Conservation (phyloP, 441 rosid genomes). For the Erysimum pusillum region DNA sequence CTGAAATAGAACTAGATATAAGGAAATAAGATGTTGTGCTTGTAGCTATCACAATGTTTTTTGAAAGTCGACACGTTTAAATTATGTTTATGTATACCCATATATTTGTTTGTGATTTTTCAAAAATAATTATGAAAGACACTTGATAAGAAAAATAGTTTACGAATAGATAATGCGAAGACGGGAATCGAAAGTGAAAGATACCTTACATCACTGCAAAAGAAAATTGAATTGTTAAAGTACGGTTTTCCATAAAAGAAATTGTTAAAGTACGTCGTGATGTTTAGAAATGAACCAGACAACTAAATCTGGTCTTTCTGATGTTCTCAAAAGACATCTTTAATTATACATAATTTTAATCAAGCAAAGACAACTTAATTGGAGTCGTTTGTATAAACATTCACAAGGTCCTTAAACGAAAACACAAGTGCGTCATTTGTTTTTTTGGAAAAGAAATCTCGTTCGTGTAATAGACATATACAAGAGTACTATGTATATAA, state of each 20-base stretch:
- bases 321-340: slow-evolving; percentile 44
- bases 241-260: too few relatives aligned
- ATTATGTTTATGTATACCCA: neutral
- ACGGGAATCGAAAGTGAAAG: slow-evolving; percentile 42
- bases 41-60: too few relatives aligned
- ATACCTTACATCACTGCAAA: slow-evolving; percentile 45
- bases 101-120: neutral
- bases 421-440: neutral
- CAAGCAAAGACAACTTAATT: slow-evolving; percentile 31
- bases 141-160: neutral
- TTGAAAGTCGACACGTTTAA: neutral
- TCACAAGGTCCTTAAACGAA: slow-evolving; percentile 1
- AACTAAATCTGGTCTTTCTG: slow-evolving; percentile 40
- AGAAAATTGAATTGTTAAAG: slow-evolving; percentile 12
- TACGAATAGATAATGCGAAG: slow-evolving; percentile 35
- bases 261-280: slow-evolving; percentile 29
- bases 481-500: too few relatives aligned
- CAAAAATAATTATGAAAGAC: neutral
- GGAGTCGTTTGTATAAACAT: slow-evolving; percentile 35
- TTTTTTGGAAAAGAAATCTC: neutral
- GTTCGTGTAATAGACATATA: neutral
- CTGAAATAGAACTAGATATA: neutral
- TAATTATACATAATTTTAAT: slow-evolving; percentile 20
- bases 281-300: slow-evolving; percentile 31
- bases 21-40: neutral